Base-by-base conservation (phyloP, 345 rosid genomes). In the Dovyalis caffra region DNA sequence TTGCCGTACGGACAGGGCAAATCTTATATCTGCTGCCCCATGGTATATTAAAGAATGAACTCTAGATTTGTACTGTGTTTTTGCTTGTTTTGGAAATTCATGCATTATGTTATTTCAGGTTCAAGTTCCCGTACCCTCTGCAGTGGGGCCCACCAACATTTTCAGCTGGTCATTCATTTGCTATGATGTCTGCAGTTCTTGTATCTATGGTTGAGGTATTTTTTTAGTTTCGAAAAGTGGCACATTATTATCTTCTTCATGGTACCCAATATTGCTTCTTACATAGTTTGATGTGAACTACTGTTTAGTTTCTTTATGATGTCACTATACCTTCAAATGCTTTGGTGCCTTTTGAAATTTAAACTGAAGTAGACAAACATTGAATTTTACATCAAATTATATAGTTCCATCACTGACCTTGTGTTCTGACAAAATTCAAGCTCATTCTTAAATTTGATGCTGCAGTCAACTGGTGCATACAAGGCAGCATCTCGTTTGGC, bases 71-170 rank as follows among this genome's bases (percentile, higher is more conserved):
- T 9, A 3, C 33, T 34, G 47, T n/a, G 2, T 40, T 10, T 34
- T 37, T 78, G 25, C 11, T 18, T 20, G 37, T 9, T 68, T 57
- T 49, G 28, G 9, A 8, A 26, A 2, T 20, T 29, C 57, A 37
- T 28, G 8, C 32, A 31, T 20, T 14, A 61, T 70, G n/a, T 66
- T 57, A 10, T 7, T 62, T 58, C 72, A 79, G 82, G 82, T 80
- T 80, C 75, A 80, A 66, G 74, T 80, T 80, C 66, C 83, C 83
- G 25, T 80, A 80, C 53, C 83, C 83, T 62, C 73, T 80, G 74
- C 79, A 80, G 64, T 80, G 83, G 83, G 83, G 83, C 8, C 83
- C 83, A 1, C 83, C 83, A 10, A 80, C 83, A 16, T 80, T 80
- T 76, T 80, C 83, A 0, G 79, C 74, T 12, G 83, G 71, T n/a